Evolutionary conservation across 148 eudicot genomes (phyloP).

Genomic region (Polygonum maritimum): DNA sequence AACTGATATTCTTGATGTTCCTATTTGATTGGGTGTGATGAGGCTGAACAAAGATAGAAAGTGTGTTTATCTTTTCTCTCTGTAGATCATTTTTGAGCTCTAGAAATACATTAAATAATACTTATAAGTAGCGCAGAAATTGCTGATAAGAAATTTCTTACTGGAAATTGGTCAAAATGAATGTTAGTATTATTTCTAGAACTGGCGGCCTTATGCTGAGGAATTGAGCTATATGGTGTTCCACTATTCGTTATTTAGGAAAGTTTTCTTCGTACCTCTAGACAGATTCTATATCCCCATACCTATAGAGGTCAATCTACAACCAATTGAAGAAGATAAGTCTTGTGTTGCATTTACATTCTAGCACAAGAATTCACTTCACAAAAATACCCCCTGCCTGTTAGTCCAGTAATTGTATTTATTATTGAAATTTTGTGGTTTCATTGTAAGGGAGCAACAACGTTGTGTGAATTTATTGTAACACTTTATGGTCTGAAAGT

Average conservation of each 20-base stretch:
- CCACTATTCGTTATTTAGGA: background rate
- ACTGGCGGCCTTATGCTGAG: background rate
- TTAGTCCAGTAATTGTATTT: background rate
- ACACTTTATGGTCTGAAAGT: background rate
- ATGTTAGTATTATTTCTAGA: background rate
- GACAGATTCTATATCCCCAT: background rate
- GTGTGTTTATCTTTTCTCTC: background rate
- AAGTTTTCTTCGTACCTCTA: background rate
- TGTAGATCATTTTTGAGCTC: too few species aligned
- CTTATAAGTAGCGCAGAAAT: too few species aligned
- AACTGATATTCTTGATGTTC: background rate
- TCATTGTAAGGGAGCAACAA: background rate
- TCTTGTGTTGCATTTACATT: background rate
- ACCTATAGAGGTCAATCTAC: background rate
- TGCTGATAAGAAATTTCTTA: background rate
- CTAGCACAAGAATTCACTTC: background rate
- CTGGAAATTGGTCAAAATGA: background rate
- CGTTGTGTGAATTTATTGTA: background rate
- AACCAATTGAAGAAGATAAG: background rate
- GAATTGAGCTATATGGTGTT: background rate
- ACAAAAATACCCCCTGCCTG: background rate
- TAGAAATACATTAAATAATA: too few species aligned
- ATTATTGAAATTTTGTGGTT: background rate
- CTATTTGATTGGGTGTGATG: slow-evolving; percentile 4
- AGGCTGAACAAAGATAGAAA: background rate